phyloP scores from a whole-genome alignment of 805 yeast genomes.

The Zygosaccharomyces siamensis region DNA sequence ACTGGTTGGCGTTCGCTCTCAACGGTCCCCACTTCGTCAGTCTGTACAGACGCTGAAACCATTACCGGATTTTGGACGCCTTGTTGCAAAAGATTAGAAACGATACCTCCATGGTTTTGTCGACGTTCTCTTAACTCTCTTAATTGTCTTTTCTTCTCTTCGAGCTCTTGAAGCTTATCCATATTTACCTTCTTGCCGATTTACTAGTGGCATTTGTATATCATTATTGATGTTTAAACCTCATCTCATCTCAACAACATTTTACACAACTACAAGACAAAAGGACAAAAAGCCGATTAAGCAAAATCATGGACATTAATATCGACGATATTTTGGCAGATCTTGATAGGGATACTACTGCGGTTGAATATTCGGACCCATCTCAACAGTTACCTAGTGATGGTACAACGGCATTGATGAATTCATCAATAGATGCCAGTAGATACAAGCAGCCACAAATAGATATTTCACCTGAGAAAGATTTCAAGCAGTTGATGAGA shows the following conservation, averaged over 20 bases:
- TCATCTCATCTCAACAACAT: conserved; percentile 4
- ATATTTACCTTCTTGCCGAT: conserved; percentile 9
- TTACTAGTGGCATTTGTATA: neutral
- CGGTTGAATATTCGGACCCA: conserved; percentile 23
- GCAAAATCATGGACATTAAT: conserved; percentile 40
- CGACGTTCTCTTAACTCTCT: conserved; percentile 49
- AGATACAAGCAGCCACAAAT: conserved; percentile 5
- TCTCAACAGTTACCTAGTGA: conserved; percentile 15
- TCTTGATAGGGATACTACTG: conserved; percentile 48
- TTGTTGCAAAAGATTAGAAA: conserved; percentile 10
- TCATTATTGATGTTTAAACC: neutral
- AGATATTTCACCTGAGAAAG: conserved; percentile 18
- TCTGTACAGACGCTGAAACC: conserved; percentile 22
- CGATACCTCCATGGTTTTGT: conserved; percentile 22
- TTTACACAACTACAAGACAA: neutral
- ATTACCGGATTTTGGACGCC: conserved; percentile 3
- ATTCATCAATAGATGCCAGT: conserved; percentile 20
- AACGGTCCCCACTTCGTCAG: conserved; percentile 13
- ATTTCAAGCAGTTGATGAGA: conserved; percentile 40
- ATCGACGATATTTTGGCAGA: conserved; percentile 69
- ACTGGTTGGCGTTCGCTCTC: neutral
- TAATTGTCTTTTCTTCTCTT: conserved; percentile 47
- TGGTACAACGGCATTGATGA: conserved; percentile 20
- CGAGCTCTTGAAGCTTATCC: conserved; percentile 41
- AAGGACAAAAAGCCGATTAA: neutral